Conservation (phyloP, 2,329 filamentous ascomycete genomes). For the Fusarium sp. region DNA sequence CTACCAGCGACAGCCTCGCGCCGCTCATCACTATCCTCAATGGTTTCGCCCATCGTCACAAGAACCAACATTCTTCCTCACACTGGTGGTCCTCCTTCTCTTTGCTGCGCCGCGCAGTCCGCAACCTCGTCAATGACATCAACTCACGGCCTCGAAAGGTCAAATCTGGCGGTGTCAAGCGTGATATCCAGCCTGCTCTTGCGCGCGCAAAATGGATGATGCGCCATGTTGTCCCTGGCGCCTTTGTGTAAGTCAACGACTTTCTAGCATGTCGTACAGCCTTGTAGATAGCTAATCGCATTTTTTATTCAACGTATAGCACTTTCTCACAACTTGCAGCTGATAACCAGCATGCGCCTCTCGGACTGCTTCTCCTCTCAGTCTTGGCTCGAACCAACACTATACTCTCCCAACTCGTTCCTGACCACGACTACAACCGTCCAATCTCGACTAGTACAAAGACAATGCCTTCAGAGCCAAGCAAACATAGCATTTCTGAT, state of each 20-base stretch:
- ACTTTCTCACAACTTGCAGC: conserved; percentile 75
- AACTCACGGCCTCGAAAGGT: conserved; percentile 18
- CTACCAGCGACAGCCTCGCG: conserved; percentile 46
- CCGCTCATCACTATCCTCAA: conserved; percentile 67
- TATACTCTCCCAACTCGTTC: conserved; percentile 51
- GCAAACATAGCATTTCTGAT: neutral
- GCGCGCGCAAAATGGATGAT: conserved; percentile 44
- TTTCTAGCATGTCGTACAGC: neutral
- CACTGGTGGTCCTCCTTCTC: conserved; percentile 83
- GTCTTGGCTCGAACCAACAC: conserved; percentile 67
- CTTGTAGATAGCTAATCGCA: neutral
- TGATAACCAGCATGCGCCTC: conserved; percentile 76
- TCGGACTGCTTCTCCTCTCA: conserved; percentile 75
- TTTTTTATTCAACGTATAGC: conserved; percentile 45
- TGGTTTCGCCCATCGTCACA: conserved; percentile 83
- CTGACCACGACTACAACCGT: conserved; percentile 10
- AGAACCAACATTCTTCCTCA: conserved; percentile 85
- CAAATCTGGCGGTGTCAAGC: conserved; percentile 3
- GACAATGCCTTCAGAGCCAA: neutral
- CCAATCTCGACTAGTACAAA: neutral
- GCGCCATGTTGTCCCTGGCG: conserved; percentile 45
- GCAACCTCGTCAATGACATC: conserved; percentile 56
- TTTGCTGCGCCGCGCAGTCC: conserved; percentile 73
- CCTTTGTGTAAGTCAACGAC: conserved; percentile 49
- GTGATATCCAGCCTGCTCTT: conserved; percentile 23